Evolutionary conservation across 1,284 basidiomycete species (phyloP), one percentile per base, ranked within the genome.

Genomic region (Microbotryum silenes-acaulis): DNA sequence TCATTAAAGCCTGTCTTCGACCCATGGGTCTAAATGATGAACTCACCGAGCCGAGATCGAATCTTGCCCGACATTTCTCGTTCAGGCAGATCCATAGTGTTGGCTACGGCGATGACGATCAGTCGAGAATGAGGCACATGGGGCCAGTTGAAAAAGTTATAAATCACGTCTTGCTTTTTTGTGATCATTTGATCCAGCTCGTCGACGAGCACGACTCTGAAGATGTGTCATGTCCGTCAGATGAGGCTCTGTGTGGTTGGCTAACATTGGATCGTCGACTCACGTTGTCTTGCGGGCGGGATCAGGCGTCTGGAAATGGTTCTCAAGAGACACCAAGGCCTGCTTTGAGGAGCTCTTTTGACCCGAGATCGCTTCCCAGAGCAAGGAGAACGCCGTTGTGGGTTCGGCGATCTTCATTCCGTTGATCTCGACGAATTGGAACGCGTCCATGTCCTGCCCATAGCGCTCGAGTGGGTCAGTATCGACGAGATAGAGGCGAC

Each of bases 61-160:
- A 98, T 93, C 66, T 96, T 87, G 3, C 91, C 90, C 4, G 82
- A 88, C 81, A 99, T 87, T 16, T 88, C 87, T 29, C 94, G 82
- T 75, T 98, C 94, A 0, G 96, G 96, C 57, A 98, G 79, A 73
- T 98, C 94, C 89, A 97, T 96, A 29, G 94, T 93, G 74, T 98
- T 98, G 14, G 96, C 96, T 1, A 99, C 92, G 0, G 96, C 96
- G 58, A 99, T 83, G 2, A 99, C 94, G 56, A 97, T 86, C 18
- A 99, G 81, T 72, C 88, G 87, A 59, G 88, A 90, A 18, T 85
- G 85, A 0, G 83, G 81, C 61, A 94, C 80, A 12, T 91, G 93
- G 1, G 94, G 96, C 94, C 96, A 98, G 75, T 97, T 97, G 82
- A 98, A 98, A 77, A 98, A 94, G 75, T 97, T 97, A 78, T 98